A percentile compares a stretch with the other conserved stretches of the same genome.
Conservation (phyloP, 2,329 filamentous ascomycete species). For the Trichoderma oligosporum region DNA sequence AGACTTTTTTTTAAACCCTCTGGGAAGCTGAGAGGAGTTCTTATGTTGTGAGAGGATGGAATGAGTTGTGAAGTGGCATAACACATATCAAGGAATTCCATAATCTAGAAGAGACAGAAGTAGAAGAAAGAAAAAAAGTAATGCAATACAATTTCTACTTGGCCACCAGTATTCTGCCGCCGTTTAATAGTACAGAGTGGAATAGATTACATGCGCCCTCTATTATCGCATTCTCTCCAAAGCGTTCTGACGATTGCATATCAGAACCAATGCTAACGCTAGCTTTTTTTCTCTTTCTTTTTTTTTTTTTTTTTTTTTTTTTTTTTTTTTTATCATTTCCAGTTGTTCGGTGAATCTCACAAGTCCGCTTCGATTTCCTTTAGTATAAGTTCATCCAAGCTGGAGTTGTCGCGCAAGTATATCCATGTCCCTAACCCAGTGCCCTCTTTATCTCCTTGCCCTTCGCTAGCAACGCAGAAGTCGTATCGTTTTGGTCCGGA, state of each 20-base stretch:
- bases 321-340: no score
- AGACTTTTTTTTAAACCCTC: no score
- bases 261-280: background rate
- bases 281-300: background rate
- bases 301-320: background rate
- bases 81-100: background rate
- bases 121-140: background rate
- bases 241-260: background rate
- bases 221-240: slow-evolving; percentile 4
- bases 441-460: slow-evolving; percentile 71
- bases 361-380: slow-evolving; percentile 72
- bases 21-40: no score
- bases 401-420: slow-evolving; percentile 78
- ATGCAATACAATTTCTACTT: no score
- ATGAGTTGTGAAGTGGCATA: background rate
- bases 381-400: slow-evolving; percentile 66
- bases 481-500: slow-evolving; percentile 94
- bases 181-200: slow-evolving; percentile 4
- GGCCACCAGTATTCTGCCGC: background rate
- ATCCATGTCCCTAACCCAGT: slow-evolving; percentile 75
- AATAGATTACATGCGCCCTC: background rate
- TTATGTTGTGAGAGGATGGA: background rate
- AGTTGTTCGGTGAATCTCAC: slow-evolving; percentile 16
- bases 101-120: background rate
- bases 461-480: slow-evolving; percentile 72